Base-by-base conservation (phyloP, 192 early-diverging fungal species). In the Glomus cerebriforme region DNA sequence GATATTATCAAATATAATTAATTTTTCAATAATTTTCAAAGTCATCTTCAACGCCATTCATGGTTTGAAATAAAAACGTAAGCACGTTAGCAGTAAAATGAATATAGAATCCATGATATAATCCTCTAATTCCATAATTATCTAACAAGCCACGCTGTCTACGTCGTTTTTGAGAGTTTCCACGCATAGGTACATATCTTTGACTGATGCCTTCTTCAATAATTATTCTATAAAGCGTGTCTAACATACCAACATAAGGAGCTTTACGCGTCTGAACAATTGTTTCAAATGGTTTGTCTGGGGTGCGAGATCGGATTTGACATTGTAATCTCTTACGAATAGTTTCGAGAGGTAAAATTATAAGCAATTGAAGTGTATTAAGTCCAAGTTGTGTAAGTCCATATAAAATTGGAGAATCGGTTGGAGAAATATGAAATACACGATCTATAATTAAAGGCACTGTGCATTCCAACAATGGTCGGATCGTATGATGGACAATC, bases 281-380 rank as follows among this genome's bases (percentile, higher is more conserved):
- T 4, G 92, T 90, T 47, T 90, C 87, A 79, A 91, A 93, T n/a
- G 88, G 73, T 77, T 87, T 87, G 1, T 82, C 86, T 24, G 82
- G 83, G 19, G 82, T 79, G 68, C 82, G 82, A 10, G 88, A 90
- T 54, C 90, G 85, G 34, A 92, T 89, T 82, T 99, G 97, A 45
- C 93, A 90, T 65, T 94, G 92, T 29, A 99, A 79, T 7, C 97
- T 86, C 79, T 93, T 92, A 10, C 96, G 86, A 66, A 94, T 90
- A 6, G 96, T 93, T 35, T 99, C 95, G 22, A 99, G 80, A 1
- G 97, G 97, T 37, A 95, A 83, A 72, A 92, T 90, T 17, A 98
- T 90, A 12, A 90, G 80, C 1, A 92, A 83, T 60, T 97, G 90
- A 3, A 96, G 35, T 0, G 92, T 92, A 59, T 93, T 87, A 63